A percentile compares a stretch with the other conserved stretches of the same genome.
These are phyloP conservation scores for Penicillium malachiteum DNA, from an alignment of 495 filamentous ascomycete genomes.

Conservation along the genomic window DNA sequence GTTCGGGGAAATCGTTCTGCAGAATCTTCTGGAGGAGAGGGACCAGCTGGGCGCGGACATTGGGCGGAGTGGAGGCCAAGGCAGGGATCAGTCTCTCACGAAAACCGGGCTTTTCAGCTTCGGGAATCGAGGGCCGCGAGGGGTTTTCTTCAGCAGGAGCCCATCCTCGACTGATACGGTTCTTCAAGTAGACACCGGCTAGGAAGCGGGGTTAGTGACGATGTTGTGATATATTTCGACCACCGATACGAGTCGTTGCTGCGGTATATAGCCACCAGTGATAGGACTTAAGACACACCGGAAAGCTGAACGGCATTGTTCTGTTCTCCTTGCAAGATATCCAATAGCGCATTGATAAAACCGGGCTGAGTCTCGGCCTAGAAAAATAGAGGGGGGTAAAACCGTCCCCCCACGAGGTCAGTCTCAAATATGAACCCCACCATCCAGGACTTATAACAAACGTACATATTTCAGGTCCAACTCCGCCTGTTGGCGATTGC, in stretches of 20 bases:
- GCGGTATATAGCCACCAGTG: not conserved
- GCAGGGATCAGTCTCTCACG: slow-evolving; percentile 84
- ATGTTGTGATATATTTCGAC: too few relatives aligned
- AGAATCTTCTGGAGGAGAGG: slow-evolving; percentile 94
- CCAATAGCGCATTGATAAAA: slow-evolving; percentile 86
- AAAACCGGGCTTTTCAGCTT: slow-evolving; percentile 85
- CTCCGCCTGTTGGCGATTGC: slow-evolving; percentile 82
- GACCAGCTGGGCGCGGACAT: slow-evolving; percentile 85
- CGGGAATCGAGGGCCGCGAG: slow-evolving; percentile 68
- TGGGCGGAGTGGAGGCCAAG: slow-evolving; percentile 73
- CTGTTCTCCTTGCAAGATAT: slow-evolving; percentile 86
- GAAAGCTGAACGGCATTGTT: slow-evolving; percentile 80
- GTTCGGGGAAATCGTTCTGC: slow-evolving; percentile 88
- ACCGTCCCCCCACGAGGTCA: slow-evolving; percentile 11
- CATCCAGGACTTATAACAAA: slow-evolving; percentile 23
- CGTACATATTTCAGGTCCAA: slow-evolving; percentile 90
- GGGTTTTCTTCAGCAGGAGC: slow-evolving; percentile 66
- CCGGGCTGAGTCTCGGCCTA: slow-evolving; percentile 90
- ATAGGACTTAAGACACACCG: slow-evolving; percentile 53
- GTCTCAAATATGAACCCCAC: slow-evolving; percentile 16
- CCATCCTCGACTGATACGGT: slow-evolving; percentile 91
- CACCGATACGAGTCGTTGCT: too few relatives aligned
- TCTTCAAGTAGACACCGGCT: slow-evolving; percentile 98
- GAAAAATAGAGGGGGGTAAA: slow-evolving; percentile 10
- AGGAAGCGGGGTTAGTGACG: slow-evolving; percentile 18